These are phyloP conservation scores for Phytopythium cucurbitacearum DNA, from an alignment of 352 stramenopile genomes.

Conservation along the genomic window DNA sequence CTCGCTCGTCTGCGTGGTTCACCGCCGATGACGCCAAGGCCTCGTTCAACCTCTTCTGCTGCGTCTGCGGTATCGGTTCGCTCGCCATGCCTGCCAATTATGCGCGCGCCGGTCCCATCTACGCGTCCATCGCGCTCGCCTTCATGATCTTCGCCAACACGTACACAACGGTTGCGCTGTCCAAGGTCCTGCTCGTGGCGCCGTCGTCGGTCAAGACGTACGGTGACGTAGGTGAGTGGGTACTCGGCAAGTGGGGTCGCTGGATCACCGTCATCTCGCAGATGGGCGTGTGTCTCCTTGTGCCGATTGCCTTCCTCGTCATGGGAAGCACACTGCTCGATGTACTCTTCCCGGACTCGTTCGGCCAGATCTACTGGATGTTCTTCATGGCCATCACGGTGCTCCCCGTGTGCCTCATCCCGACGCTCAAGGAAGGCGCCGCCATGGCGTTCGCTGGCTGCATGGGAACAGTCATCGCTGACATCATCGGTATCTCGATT, in stretches of 20 bases:
- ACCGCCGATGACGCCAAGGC: constrained; percentile 47
- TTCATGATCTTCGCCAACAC: constrained; percentile 61
- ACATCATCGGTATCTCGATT: constrained; percentile 30
- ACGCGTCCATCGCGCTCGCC: constrained; percentile 30
- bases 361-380: constrained; percentile 38
- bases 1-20: constrained; percentile 24
- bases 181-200: constrained; percentile 35
- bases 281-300: constrained; percentile 36
- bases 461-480: constrained; percentile 46
- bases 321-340: constrained; percentile 35
- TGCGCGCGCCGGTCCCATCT: constrained; percentile 35
- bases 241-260: constrained; percentile 26
- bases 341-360: constrained; percentile 42
- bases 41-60: constrained; percentile 42
- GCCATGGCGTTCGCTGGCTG: constrained; percentile 35
- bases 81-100: constrained; percentile 56
- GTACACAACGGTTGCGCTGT: constrained; percentile 45
- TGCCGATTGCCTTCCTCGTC: constrained; percentile 43
- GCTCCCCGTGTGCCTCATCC: constrained; percentile 35
- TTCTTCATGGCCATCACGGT: constrained; percentile 44
- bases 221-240: constrained; percentile 34
- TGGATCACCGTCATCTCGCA: constrained; percentile 39
- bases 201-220: constrained; percentile 49
- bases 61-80: constrained; percentile 41
- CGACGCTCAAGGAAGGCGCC: constrained; percentile 46